These are phyloP conservation scores for Lachnellula hyalina DNA, from an alignment of 2,329 filamentous ascomycete species.

Conservation along the genomic window DNA sequence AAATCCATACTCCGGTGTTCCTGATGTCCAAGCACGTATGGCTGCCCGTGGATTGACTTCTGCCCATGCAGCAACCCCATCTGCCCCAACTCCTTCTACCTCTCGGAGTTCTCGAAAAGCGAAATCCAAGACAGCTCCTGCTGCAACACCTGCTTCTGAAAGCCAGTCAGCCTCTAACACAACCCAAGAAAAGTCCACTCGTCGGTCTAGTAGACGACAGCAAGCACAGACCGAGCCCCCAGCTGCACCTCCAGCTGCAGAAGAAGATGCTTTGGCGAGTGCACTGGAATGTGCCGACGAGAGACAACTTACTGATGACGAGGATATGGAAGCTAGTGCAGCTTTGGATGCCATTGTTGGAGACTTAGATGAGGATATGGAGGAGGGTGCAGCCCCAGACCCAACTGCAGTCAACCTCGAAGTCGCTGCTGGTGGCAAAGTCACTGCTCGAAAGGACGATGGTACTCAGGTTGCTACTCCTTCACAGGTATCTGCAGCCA, in stretches of 20 bases:
- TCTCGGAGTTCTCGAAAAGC: slow-evolving; percentile 27
- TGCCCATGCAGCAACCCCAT: slow-evolving; percentile 31
- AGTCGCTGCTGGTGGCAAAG: slow-evolving; percentile 76
- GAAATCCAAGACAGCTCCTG: slow-evolving; percentile 42
- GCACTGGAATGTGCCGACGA: slow-evolving; percentile 91
- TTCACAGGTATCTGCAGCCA: slow-evolving; percentile 49
- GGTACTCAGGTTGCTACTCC: slow-evolving; percentile 83
- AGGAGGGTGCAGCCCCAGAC: slow-evolving; percentile 66
- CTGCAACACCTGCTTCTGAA: slow-evolving; percentile 40
- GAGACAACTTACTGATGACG: slow-evolving; percentile 71
- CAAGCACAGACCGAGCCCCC: slow-evolving; percentile 47
- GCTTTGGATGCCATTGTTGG: slow-evolving; percentile 85
- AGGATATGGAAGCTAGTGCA: slow-evolving; percentile 58
- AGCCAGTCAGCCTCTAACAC: slow-evolving; percentile 35
- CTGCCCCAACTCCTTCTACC: slow-evolving; percentile 35
- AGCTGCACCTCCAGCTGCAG: slow-evolving; percentile 48
- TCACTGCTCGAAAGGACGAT: slow-evolving; percentile 88
- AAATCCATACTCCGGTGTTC: slow-evolving; percentile 35
- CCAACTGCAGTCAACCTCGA: slow-evolving; percentile 89
- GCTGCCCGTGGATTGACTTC: slow-evolving; percentile 25
- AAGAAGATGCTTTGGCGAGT: slow-evolving; percentile 59
- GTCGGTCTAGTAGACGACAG: slow-evolving; percentile 60
- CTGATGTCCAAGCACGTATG: slow-evolving; percentile 26
- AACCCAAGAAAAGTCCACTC: slow-evolving; percentile 53
- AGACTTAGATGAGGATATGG: slow-evolving; percentile 79